Base-by-base conservation (phyloP, 1,284 basidiomycete species). In the Anthracocystis setariae region DNA sequence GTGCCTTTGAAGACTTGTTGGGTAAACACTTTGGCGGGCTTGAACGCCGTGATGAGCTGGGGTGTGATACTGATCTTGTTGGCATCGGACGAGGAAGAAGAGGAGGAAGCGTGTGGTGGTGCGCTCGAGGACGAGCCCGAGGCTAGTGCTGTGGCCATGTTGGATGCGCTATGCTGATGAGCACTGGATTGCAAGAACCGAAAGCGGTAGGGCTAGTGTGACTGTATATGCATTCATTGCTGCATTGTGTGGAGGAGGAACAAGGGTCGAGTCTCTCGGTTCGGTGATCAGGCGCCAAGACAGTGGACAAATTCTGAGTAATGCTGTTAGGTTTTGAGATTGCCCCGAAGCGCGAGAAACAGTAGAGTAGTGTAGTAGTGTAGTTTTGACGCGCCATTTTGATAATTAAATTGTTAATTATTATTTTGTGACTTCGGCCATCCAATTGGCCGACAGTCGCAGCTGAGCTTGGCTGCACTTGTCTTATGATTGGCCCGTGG, bases 21-120 rank as follows among this genome's bases (percentile, higher is more conserved):
- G 9, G 72, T 54, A 86, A 93, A 94, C 58, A 96, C 91, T 84
- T 91, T 93, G 20, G 93, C 90, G 0, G 93, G 91, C 82, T 92
- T 93, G 77, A 93, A 87, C 2, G 62, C 54, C 15, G 62, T 51
- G 25, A 81, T 58, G 32, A 74, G 58, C 2, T 62, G 50, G 7
- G 61, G 12, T 3, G 63, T 69, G 55, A 80, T 57, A 29, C 58
- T 5, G 23, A 77, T 44, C 46, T 62, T 70, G 32, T 61, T 70
- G 52, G 3, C 20, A 15, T 65, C 51, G 8, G 57, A 43, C n/a
- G 63, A 38, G 13, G 56, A 51, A 17, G 40, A 37, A 10, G 48
- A 45, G 15, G 21, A 17, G 0, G 45, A 52, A 32, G 52, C 20
- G 17, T 44, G 35, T 20, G 53, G n/a, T 15, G 8, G 10, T 21